Base-by-base conservation (phyloP, 2,329 filamentous ascomycete genomes). In the Fusarium sp. region DNA sequence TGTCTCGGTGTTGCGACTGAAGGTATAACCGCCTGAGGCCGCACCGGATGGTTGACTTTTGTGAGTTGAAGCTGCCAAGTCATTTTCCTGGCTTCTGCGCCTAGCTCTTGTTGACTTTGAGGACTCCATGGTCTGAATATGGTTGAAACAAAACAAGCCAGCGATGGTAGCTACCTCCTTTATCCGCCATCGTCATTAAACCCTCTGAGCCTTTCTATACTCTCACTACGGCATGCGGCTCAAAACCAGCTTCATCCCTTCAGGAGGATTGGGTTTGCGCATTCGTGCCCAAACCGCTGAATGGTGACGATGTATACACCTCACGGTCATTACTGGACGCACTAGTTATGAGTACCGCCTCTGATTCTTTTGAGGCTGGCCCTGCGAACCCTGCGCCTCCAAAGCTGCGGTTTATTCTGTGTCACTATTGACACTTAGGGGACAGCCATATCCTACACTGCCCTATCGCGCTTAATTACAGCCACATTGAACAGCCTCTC, bases 171-270 rank as follows among this genome's bases (percentile, higher is more conserved):
- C 20, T 21, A 12, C 29, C 38, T 47, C 24, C 29, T 49, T 46
- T 5, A n/a, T 33, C 31, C 18, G 12, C 26, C 38, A 31, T 41
- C 28, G 5, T n/a, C 35, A 49, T 23, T n/a, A 43, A 35, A 26
- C 23, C 33, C 41, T 28, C 28, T 11, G 26, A 39, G 29, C 23
- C 41, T 26, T 62, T 68, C 58, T 69, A 68, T 69, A 69, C 29
- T 56, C 29, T 16, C 15, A 28, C 20, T 10, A n/a, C 15, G 35
- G 6, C 33, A 31, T 69, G 66, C 54, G 66, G 65, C 65, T 69
- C 60, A 69, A 61, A 23, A 26, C 21, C 16, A n/a, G 23, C 23
- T 29, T n/a, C n/a, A 21, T 33, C 33, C 44, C 12, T 24, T 41
- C 29, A 20, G 23, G 20, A 33, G 33, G 18, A 18, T 69, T 48